Evolutionary conservation across 106 monocot species (phyloP).

Genomic region (Acorus gramineus): DNA sequence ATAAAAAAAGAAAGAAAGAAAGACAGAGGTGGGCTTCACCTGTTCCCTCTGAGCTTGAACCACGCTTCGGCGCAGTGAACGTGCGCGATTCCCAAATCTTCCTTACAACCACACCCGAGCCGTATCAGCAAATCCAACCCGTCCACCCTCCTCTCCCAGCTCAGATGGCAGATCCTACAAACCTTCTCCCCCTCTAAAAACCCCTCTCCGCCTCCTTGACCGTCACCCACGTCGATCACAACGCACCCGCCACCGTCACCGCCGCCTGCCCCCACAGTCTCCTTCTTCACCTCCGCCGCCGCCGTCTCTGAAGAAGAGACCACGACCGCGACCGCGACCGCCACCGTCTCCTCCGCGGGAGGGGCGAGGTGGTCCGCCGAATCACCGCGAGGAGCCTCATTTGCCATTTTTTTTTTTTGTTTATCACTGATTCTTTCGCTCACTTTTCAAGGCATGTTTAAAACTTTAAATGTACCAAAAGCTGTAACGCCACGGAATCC

Average conservation of each 20-base stretch:
- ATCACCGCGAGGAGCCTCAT: too few species aligned
- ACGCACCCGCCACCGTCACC: neutral
- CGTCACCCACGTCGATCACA: neutral
- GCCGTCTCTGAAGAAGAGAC: too few species aligned
- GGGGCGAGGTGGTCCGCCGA: too few species aligned
- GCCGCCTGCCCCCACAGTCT: neutral
- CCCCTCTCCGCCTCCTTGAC: neutral
- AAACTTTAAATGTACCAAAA: too few species aligned
- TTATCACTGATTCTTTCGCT: too few species aligned
- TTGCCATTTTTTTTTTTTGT: too few species aligned
- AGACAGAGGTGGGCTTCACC: slow-evolving; percentile 3
- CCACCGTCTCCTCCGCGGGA: too few species aligned
- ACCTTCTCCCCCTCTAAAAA: slow-evolving; percentile 9
- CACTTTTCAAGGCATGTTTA: too few species aligned
- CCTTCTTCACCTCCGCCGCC: neutral
- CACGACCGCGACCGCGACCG: too few species aligned
- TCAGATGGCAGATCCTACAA: slow-evolving; percentile 31
- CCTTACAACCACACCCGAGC: slow-evolving; percentile 24
- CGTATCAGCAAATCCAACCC: slow-evolving; percentile 11
- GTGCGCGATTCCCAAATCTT: slow-evolving; percentile 17
- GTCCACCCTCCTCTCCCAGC: slow-evolving; percentile 5
- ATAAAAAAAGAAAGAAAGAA: too few species aligned
- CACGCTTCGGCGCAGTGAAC: slow-evolving; percentile 27
- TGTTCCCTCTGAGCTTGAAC: slow-evolving; percentile 19
- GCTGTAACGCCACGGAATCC: too few species aligned